Conservation (phyloP, 345 rosid species). For the Syzygium aromaticum region DNA sequence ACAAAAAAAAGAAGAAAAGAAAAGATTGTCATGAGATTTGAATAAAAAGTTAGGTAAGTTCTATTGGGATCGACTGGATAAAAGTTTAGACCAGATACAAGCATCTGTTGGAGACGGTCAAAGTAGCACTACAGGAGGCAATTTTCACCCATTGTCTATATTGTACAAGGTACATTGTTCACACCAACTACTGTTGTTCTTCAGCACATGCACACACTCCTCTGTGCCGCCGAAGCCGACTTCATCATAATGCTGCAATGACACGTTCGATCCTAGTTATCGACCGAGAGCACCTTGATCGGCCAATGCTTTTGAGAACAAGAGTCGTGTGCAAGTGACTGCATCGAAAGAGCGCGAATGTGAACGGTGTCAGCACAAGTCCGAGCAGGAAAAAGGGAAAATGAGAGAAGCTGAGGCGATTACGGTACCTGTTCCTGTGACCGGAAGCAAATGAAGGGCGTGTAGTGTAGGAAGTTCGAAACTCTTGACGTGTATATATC, state of each 20-base stretch:
- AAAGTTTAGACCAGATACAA: background rate
- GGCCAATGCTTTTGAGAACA: constrained; percentile 24
- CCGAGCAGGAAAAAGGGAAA: background rate
- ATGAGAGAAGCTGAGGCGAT: background rate
- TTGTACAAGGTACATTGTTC: background rate
- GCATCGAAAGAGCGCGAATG: constrained; percentile 10
- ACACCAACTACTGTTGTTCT: background rate
- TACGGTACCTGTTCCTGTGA: constrained; percentile 80
- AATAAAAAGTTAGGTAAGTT: background rate
- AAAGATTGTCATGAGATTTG: background rate
- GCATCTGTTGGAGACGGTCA: background rate
- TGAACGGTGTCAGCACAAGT: background rate
- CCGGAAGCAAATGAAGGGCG: constrained; percentile 89
- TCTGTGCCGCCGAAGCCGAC: background rate
- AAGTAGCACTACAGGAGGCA: background rate
- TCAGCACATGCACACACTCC: background rate
- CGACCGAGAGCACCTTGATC: constrained; percentile 8
- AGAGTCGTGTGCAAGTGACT: constrained; percentile 81
- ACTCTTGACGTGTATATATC: constrained; percentile 92
- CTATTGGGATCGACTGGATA: background rate
- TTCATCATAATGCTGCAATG: background rate
- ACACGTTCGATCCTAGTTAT: background rate
- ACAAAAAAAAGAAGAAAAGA: too few species aligned
- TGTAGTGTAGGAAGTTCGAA: constrained; percentile 77
- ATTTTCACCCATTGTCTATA: background rate